Conservation (phyloP, 192 early-diverging fungal species). For the Cladochytrium replicatum region DNA sequence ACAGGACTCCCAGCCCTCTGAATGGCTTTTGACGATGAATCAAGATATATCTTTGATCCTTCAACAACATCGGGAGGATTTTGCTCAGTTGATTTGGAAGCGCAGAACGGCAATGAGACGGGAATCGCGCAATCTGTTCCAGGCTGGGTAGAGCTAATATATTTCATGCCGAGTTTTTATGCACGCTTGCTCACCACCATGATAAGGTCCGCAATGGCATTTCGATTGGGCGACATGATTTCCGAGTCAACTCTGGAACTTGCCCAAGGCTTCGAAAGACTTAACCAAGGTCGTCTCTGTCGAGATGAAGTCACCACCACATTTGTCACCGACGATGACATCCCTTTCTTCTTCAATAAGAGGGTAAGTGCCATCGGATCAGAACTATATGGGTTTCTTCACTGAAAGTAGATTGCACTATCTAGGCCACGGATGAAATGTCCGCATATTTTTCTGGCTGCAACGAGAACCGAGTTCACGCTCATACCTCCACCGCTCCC, state of each 20-base stretch:
- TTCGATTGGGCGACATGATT: slow-evolving; percentile 43
- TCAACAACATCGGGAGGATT: slow-evolving; percentile 42
- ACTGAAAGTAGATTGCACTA: neutral
- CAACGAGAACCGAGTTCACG: too few relatives aligned
- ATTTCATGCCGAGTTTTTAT: slow-evolving; percentile 1
- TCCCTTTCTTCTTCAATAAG: slow-evolving; percentile 28
- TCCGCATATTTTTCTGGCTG: too few relatives aligned
- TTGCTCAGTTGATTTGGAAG: slow-evolving; percentile 48
- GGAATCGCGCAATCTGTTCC: slow-evolving; percentile 37
- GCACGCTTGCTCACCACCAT: neutral
- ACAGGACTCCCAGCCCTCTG: neutral
- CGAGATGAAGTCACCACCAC: slow-evolving; percentile 26
- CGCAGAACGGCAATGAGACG: slow-evolving; percentile 26
- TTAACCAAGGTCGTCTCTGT: slow-evolving; percentile 30
- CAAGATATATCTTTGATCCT: slow-evolving; percentile 33
- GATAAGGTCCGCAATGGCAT: slow-evolving; percentile 34
- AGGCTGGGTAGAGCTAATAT: slow-evolving; percentile 26
- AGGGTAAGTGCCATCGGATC: too few relatives aligned
- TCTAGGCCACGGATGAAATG: neutral
- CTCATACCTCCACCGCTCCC: too few relatives aligned
- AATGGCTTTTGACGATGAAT: neutral
- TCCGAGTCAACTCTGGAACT: slow-evolving; percentile 26
- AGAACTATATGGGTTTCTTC: too few relatives aligned
- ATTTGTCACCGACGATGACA: slow-evolving; percentile 29
- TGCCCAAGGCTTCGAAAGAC: slow-evolving; percentile 31